Percentiles rank a stretch among this genome's conserved stretches.
These are phyloP conservation scores for Meyerozyma elateridarum DNA, from an alignment of 1,139 yeast species.

Conservation along the genomic window DNA sequence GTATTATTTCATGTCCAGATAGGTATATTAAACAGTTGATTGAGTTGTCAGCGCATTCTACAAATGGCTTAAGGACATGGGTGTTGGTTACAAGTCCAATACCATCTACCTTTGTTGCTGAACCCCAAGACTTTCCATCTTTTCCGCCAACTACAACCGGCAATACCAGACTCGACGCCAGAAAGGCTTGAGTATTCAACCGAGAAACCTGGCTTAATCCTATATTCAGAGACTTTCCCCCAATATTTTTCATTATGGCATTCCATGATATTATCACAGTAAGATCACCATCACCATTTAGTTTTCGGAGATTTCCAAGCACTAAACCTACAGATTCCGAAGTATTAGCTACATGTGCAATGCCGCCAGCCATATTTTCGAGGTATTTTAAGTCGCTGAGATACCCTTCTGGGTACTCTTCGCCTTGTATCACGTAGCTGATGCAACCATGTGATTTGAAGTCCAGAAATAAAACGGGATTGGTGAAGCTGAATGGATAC, in stretches of 20 bases:
- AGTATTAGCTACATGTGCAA: constrained; percentile 21
- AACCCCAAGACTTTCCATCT: neutral
- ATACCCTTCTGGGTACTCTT: constrained; percentile 18
- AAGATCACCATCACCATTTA: constrained; percentile 60
- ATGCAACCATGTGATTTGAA: constrained; percentile 45
- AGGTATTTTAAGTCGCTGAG: constrained; percentile 53
- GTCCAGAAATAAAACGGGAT: constrained; percentile 50
- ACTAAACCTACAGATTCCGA: constrained; percentile 45
- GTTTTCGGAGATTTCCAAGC: constrained; percentile 45
- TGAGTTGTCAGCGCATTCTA: neutral
- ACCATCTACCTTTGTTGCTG: neutral
- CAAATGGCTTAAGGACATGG: neutral
- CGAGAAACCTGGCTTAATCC: too few species aligned
- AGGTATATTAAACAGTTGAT: neutral
- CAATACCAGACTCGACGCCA: constrained; percentile 1
- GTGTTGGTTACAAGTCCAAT: neutral
- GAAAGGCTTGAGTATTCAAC: too few species aligned
- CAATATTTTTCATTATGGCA: too few species aligned
- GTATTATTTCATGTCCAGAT: neutral
- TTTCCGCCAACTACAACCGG: neutral
- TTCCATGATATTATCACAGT: constrained; percentile 52
- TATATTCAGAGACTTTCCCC: too few species aligned
- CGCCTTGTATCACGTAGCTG: constrained; percentile 23
- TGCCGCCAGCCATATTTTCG: constrained; percentile 65
- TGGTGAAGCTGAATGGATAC: constrained; percentile 57